phyloP scores from a whole-genome alignment of 176 grass and related monocot species.

The Poa annua region DNA sequence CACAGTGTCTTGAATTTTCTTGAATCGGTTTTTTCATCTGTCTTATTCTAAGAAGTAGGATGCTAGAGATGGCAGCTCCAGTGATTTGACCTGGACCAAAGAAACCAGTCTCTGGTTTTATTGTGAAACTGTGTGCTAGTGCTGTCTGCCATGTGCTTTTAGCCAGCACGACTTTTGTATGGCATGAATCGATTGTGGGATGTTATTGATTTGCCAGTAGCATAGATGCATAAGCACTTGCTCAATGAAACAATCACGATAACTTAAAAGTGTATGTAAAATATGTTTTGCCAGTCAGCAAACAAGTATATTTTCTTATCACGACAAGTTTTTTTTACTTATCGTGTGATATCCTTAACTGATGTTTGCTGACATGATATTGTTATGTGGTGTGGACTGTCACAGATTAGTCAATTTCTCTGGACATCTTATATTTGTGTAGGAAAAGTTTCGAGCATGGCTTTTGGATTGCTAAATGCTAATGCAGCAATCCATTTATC shows the following conservation, averaged over 20 bases:
- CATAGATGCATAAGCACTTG: not conserved
- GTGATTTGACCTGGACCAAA: not conserved
- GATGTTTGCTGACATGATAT: slow-evolving; percentile 27
- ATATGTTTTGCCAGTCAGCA: slow-evolving; percentile 22
- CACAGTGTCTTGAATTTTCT: slow-evolving; percentile 1
- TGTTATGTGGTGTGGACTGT: slow-evolving; percentile 17
- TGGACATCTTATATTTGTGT: slow-evolving; percentile 14
- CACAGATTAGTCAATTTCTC: slow-evolving; percentile 10
- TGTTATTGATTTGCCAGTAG: not conserved
- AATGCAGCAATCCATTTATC: slow-evolving; percentile 37
- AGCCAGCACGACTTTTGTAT: not conserved
- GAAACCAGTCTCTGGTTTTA: not conserved
- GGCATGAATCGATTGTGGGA: not conserved
- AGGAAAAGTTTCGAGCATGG: not conserved
- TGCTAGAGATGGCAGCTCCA: not conserved
- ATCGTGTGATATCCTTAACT: not conserved
- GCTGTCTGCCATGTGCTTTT: not conserved
- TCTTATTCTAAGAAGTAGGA: not conserved
- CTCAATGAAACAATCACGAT: not conserved
- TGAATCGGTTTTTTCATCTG: slow-evolving; percentile 15
- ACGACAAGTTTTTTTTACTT: not conserved
- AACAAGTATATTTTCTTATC: slow-evolving; percentile 29
- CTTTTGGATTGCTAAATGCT: slow-evolving; percentile 32
- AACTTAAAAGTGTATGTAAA: slow-evolving; percentile 13
- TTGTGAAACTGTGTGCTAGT: not conserved